Conservation (phyloP, 305 asterid species). For the Andrographis paniculata region DNA sequence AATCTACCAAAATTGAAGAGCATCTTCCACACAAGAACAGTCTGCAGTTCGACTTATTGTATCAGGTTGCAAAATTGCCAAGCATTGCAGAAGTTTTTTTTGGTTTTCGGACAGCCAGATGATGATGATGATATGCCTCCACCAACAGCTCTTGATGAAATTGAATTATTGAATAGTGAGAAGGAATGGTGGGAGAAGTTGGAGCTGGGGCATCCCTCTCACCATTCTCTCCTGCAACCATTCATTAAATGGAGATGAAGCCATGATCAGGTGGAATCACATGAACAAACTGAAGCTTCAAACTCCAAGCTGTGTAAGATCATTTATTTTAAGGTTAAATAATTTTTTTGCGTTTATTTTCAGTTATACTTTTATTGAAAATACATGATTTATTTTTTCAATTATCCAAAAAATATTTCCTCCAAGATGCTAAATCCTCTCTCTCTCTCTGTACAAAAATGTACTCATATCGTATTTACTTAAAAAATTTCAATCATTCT, state of each 20-base stretch:
- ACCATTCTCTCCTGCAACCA: neutral
- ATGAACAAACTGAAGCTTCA: too few relatives aligned
- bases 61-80: neutral
- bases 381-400: too few relatives aligned
- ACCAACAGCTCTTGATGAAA: neutral
- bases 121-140: neutral
- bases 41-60: neutral
- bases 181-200: constrained; percentile 1
- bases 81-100: neutral
- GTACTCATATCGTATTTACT: too few relatives aligned
- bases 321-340: too few relatives aligned
- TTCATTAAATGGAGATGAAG: neutral
- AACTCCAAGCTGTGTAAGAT: too few relatives aligned
- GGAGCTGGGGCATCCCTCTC: neutral
- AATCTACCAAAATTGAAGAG: neutral
- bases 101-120: neutral
- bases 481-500: too few relatives aligned
- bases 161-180: neutral
- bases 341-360: too few relatives aligned
- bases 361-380: too few relatives aligned
- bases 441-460: too few relatives aligned
- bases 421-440: too few relatives aligned
- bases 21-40: neutral
- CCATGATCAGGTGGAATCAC: too few relatives aligned
- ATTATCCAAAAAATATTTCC: too few relatives aligned